Evolutionary conservation across 1,139 yeast genomes (phyloP).

Genomic region (Suhomyces yuchorum): DNA sequence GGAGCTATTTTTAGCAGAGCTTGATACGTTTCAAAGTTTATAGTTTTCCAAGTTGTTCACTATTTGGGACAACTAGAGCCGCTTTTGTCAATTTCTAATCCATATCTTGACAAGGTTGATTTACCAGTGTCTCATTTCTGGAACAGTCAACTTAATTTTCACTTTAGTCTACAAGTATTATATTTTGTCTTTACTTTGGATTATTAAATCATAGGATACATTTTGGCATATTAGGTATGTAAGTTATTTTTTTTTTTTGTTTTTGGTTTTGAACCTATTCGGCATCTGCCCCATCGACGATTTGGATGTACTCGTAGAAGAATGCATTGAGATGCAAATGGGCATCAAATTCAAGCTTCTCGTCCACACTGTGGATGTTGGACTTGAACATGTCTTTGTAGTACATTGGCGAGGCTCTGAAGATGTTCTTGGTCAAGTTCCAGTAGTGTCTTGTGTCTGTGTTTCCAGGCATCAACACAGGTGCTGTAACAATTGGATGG

Average conservation of each 20-base stretch:
- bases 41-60: background rate
- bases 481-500: constrained; percentile 57
- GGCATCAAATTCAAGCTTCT: constrained; percentile 35
- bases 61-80: background rate
- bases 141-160: background rate
- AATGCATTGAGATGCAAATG: constrained; percentile 48
- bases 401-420: constrained; percentile 58
- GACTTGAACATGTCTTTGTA: constrained; percentile 22
- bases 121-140: background rate
- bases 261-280: constrained; percentile 9
- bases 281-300: constrained; percentile 21
- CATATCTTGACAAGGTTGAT: too few relatives aligned
- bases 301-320: constrained; percentile 40
- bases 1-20: background rate
- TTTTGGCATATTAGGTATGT: background rate
- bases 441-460: constrained; percentile 85
- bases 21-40: background rate
- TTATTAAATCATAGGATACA: background rate
- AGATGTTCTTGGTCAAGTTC: constrained; percentile 71
- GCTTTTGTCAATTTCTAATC: background rate
- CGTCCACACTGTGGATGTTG: constrained; percentile 46
- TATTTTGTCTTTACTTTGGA: background rate
- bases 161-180: background rate
- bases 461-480: constrained; percentile 73
- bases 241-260: background rate